A percentile compares a stretch with the other conserved stretches of the same genome.
phyloP scores from a whole-genome alignment of 768 basidiomycete species.

The Russula emetica region DNA sequence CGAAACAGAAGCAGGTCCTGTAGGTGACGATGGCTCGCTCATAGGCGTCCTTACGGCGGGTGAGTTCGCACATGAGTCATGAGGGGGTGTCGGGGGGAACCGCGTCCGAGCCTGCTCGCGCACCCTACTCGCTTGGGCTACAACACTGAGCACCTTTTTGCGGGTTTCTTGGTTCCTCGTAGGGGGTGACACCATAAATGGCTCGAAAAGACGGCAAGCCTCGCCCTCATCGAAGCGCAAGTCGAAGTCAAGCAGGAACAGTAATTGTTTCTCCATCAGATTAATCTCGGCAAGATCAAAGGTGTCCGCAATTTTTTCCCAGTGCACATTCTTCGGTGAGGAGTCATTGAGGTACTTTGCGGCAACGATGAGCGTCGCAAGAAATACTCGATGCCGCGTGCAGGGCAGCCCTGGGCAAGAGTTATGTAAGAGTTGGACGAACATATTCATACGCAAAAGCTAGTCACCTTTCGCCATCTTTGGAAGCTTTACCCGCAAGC shows the following conservation, averaged over 20 bases:
- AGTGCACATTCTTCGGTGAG: constrained; percentile 93
- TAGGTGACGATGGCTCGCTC: background rate
- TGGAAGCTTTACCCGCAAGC: constrained; percentile 76
- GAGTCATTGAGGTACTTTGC: constrained; percentile 97
- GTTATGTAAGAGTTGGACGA: constrained; percentile 2
- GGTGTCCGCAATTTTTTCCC: constrained; percentile 72
- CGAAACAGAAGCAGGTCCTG: background rate
- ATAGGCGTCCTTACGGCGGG: constrained; percentile 22
- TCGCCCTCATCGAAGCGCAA: constrained; percentile 86
- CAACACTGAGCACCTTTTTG: constrained; percentile 50
- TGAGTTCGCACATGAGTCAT: constrained; percentile 34
- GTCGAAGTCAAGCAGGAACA: constrained; percentile 89
- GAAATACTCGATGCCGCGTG: constrained; percentile 92
- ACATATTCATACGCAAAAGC: constrained; percentile 28
- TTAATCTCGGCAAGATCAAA: constrained; percentile 83
- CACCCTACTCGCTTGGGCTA: constrained; percentile 50
- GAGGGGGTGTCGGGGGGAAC: constrained; percentile 40
- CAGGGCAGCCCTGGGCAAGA: constrained; percentile 63
- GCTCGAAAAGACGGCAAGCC: constrained; percentile 59
- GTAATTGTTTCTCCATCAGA: constrained; percentile 95
- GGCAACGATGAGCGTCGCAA: constrained; percentile 91
- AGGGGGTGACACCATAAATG: constrained; percentile 48
- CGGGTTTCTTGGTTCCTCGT: constrained; percentile 40
- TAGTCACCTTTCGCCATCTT: constrained; percentile 72
- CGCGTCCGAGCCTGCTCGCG: constrained; percentile 48